Evolutionary conservation across 805 yeast genomes (phyloP).

Genomic region (Ogataea angusta): DNA sequence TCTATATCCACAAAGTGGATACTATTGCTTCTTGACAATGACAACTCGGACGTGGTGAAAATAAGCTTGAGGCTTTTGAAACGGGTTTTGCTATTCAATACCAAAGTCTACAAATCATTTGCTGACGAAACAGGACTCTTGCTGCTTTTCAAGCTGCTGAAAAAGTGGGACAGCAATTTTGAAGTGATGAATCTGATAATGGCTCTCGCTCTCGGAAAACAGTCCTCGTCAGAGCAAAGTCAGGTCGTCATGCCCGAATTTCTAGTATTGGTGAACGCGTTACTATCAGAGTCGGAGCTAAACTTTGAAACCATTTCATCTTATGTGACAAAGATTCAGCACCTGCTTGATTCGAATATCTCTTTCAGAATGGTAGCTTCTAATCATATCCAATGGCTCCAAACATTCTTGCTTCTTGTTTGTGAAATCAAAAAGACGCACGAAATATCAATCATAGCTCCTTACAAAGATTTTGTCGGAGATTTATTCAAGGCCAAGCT

Average conservation of each 20-base stretch:
- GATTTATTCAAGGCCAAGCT: not conserved
- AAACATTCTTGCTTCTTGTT: not conserved
- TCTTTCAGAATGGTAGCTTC: slow-evolving; percentile 37
- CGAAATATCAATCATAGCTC: no score
- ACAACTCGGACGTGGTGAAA: slow-evolving; percentile 35
- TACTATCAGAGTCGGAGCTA: not conserved
- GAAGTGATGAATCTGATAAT: slow-evolving; percentile 41
- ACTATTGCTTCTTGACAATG: slow-evolving; percentile 47
- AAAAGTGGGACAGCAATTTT: slow-evolving; percentile 48
- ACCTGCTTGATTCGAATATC: not conserved
- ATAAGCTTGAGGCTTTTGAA: slow-evolving; percentile 45
- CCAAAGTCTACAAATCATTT: slow-evolving; percentile 40
- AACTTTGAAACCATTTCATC: not conserved
- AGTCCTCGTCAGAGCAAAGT: slow-evolving; percentile 24
- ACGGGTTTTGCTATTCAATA: slow-evolving; percentile 37
- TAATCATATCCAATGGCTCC: not conserved
- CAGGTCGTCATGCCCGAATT: slow-evolving; percentile 5
- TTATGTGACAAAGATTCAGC: no score
- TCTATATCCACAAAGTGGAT: slow-evolving; percentile 66
- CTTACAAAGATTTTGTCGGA: not conserved
- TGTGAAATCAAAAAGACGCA: not conserved
- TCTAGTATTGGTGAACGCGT: not conserved
- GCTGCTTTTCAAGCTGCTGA: slow-evolving; percentile 43
- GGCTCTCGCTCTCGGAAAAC: slow-evolving; percentile 44
- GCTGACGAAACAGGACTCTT: slow-evolving; percentile 50